phyloP scores from a whole-genome alignment of 148 eudicot genomes.

The Cornus florida region DNA sequence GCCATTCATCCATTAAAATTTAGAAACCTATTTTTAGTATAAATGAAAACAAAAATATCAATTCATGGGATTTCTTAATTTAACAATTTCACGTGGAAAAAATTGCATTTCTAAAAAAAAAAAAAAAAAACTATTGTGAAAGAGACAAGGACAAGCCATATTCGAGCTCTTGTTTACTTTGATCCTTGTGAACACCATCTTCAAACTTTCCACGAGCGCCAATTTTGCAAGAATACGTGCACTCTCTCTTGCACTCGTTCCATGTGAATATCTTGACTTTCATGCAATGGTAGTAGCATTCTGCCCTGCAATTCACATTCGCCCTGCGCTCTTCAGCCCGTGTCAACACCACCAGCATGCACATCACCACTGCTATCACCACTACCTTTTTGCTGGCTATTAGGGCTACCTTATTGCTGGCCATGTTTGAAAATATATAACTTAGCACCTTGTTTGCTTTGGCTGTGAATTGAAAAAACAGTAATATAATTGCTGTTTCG shows the following conservation, averaged over 20 bases:
- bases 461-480: neutral
- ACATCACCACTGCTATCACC: neutral
- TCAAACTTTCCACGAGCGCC: neutral
- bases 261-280: neutral
- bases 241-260: conserved; percentile 14
- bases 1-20: too few species aligned
- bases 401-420: neutral
- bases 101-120: too few species aligned
- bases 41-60: too few species aligned
- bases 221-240: neutral
- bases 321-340: neutral
- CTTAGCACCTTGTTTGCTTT: neutral
- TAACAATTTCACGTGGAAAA: too few species aligned
- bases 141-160: conserved; percentile 1
- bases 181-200: neutral
- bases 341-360: neutral
- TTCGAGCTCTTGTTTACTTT: neutral
- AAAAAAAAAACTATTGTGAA: neutral
- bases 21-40: too few species aligned
- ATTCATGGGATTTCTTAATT: too few species aligned
- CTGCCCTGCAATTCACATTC: neutral
- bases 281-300: conserved; percentile 3
- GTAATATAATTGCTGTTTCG: too few species aligned
- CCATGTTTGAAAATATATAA: neutral
- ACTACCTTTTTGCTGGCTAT: too few species aligned